Evolutionary conservation across 139 green algal species (phyloP).

Genomic region (Protoeuglena noctilucae): DNA sequence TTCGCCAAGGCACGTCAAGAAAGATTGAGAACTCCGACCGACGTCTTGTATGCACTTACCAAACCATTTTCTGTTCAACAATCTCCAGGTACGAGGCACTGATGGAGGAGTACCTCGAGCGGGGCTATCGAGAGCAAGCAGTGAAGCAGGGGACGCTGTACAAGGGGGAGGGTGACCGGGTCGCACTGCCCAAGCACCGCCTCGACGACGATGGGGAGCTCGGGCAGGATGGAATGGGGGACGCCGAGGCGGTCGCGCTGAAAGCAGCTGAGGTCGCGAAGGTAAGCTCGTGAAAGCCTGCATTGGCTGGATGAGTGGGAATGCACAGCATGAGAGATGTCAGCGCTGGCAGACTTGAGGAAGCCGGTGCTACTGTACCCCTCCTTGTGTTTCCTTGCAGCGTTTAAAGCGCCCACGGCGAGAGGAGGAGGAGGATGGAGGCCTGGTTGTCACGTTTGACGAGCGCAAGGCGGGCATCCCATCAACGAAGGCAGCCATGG

Average conservation of each 20-base stretch:
- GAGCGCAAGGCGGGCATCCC: constrained; percentile 29
- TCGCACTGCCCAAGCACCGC: constrained; percentile 59
- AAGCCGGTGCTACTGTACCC: no score
- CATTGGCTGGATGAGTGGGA: no score
- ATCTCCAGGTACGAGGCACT: constrained; percentile 58
- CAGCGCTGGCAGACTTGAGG: no score
- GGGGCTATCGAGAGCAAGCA: no score
- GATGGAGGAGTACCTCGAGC: constrained; percentile 71
- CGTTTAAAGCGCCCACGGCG: no score
- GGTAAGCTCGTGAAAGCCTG: no score
- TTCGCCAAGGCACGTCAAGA: background rate
- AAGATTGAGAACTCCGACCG: constrained; percentile 8
- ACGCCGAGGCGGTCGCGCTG: background rate
- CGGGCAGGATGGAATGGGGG: constrained; percentile 3
- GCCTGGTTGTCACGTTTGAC: constrained; percentile 47
- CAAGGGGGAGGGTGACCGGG: no score
- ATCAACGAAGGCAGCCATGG: constrained; percentile 27
- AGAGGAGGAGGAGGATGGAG: constrained; percentile 4
- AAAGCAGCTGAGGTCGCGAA: no score
- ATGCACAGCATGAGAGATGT: no score
- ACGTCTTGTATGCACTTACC: background rate
- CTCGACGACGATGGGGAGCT: constrained; percentile 39
- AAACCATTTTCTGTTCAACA: no score
- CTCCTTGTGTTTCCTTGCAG: no score
- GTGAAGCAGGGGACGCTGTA: no score